These are phyloP conservation scores for Umbellularia californica DNA, from an alignment of 164 flowering plant genomes.

Conservation along the genomic window DNA sequence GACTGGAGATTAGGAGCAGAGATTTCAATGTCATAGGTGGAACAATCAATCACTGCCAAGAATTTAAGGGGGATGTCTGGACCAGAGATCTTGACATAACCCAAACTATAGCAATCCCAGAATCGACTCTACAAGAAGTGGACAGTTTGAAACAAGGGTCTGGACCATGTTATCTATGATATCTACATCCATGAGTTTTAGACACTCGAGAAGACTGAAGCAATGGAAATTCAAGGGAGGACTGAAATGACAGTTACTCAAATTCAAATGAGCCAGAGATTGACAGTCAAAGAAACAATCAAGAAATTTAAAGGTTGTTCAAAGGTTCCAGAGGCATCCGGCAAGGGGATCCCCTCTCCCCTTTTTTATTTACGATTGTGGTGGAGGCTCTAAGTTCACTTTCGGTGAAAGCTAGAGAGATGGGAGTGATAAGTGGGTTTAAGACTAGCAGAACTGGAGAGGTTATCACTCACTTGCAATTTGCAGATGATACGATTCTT, in stretches of 20 bases:
- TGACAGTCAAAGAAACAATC: not conserved
- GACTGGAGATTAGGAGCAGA: not conserved
- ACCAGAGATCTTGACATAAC: not conserved
- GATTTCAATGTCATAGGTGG: not conserved
- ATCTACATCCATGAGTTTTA: not conserved
- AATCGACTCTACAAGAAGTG: not conserved
- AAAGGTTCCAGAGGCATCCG: no score
- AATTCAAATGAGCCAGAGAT: constrained; percentile 1
- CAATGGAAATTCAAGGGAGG: not conserved
- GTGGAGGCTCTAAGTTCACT: no score
- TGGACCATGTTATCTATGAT: not conserved
- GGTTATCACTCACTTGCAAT: no score
- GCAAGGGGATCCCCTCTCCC: no score
- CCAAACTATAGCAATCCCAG: not conserved
- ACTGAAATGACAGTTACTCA: not conserved
- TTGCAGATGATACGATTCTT: no score
- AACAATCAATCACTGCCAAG: not conserved
- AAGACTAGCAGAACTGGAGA: no score
- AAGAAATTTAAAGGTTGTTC: not conserved
- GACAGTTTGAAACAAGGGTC: not conserved
- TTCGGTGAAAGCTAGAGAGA: no score
- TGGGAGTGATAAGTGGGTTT: no score
- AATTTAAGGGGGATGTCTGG: not conserved
- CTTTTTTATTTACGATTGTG: no score
- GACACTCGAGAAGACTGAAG: not conserved